Conservation (phyloP, 805 yeast genomes). For the Nakazawaea populi region DNA sequence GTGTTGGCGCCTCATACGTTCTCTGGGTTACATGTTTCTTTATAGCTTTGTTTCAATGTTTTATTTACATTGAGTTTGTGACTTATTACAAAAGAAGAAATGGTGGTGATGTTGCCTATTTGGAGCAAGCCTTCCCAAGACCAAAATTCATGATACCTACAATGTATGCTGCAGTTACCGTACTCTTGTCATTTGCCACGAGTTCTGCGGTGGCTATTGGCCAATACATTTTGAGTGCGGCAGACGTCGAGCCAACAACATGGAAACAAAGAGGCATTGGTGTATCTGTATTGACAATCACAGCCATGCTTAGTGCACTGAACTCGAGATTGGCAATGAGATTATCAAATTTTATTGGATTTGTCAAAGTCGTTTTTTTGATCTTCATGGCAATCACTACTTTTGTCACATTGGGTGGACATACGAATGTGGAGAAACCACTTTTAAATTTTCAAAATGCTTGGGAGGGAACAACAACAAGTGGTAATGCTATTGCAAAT, state of each 20-base stretch:
- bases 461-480: slow-evolving; percentile 34
- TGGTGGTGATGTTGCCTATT: slow-evolving; percentile 33
- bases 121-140: slow-evolving; percentile 32
- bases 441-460: slow-evolving; percentile 29
- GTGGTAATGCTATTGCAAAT: slow-evolving; percentile 35
- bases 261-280: slow-evolving; percentile 34
- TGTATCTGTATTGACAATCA: slow-evolving; percentile 24
- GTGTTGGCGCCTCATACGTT: slow-evolving; percentile 36
- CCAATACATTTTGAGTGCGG: slow-evolving; percentile 27
- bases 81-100: slow-evolving; percentile 31
- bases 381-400: slow-evolving; percentile 29
- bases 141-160: slow-evolving; percentile 31
- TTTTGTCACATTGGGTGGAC: slow-evolving; percentile 30
- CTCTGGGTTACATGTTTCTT: slow-evolving; percentile 37
- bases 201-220: slow-evolving; percentile 34
- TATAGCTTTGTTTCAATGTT: slow-evolving; percentile 30
- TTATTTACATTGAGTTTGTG: slow-evolving; percentile 35
- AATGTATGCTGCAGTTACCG: slow-evolving; percentile 31
- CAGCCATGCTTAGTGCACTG: slow-evolving; percentile 18
- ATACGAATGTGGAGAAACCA: slow-evolving; percentile 27
- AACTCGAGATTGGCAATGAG: slow-evolving; percentile 26
- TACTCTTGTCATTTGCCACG: slow-evolving; percentile 29
- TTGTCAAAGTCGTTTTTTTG: slow-evolving; percentile 27
- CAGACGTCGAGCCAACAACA: slow-evolving; percentile 21
- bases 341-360: slow-evolving; percentile 28